Percentiles rank a stretch among this genome's conserved stretches.
These are phyloP conservation scores for Lipomyces yamanashiensis DNA, from an alignment of 805 yeast species.

Conservation along the genomic window DNA sequence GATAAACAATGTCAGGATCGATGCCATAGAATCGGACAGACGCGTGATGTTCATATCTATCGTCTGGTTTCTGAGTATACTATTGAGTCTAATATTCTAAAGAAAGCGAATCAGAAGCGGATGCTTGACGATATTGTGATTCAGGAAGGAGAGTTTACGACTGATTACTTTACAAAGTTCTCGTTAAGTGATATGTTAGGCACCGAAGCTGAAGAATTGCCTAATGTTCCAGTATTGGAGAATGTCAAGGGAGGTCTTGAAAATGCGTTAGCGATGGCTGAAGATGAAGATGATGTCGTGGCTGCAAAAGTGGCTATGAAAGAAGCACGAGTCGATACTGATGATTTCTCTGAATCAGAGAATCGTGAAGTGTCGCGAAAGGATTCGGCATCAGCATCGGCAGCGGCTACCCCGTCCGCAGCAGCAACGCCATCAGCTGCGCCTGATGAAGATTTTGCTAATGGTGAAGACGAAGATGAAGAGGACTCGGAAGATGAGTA, in stretches of 20 bases:
- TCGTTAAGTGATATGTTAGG: slow-evolving; percentile 87
- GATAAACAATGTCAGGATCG: slow-evolving; percentile 99
- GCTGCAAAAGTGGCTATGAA: slow-evolving; percentile 90
- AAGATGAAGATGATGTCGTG: slow-evolving; percentile 74
- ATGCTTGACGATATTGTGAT: slow-evolving; percentile 78
- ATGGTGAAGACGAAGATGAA: neutral
- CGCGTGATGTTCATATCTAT: slow-evolving; percentile 96
- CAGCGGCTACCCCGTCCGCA: slow-evolving; percentile 21
- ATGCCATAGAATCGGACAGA: slow-evolving; percentile 98
- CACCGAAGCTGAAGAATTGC: slow-evolving; percentile 35
- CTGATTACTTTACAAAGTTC: slow-evolving; percentile 88
- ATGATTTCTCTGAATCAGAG: slow-evolving; percentile 59
- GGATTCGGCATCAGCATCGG: slow-evolving; percentile 29
- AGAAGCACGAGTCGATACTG: slow-evolving; percentile 81
- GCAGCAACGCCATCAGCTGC: slow-evolving; percentile 12
- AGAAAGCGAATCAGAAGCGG: slow-evolving; percentile 80
- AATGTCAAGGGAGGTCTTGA: slow-evolving; percentile 48
- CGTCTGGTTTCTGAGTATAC: slow-evolving; percentile 95
- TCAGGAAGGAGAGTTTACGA: slow-evolving; percentile 97
- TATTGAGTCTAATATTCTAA: slow-evolving; percentile 90
- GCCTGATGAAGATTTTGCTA: neutral
- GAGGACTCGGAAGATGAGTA: slow-evolving; percentile 51
- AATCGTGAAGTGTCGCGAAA: neutral
- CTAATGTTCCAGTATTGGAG: slow-evolving; percentile 36
- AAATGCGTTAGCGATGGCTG: slow-evolving; percentile 83